Percentiles rank a stretch among this genome's conserved stretches.
Evolutionary conservation across 495 filamentous ascomycete genomes (phyloP).

Genomic region (Lasiosphaeris hirsuta): DNA sequence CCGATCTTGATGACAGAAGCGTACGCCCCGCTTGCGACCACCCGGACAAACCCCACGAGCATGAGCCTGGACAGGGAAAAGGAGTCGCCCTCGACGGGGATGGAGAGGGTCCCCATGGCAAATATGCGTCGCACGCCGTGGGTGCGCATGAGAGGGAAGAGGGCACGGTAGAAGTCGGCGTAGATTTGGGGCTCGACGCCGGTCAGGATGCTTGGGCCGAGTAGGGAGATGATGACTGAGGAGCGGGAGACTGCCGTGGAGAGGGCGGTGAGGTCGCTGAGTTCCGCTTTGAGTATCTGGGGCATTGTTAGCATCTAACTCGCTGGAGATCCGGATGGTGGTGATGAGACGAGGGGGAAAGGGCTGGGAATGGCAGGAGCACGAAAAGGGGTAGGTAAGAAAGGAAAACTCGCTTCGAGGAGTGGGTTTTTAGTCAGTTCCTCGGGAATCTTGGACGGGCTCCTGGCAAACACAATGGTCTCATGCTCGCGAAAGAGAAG

Average conservation of each 20-base stretch:
- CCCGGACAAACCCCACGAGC: constrained; percentile 1
- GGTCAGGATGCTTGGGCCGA: constrained; percentile 13
- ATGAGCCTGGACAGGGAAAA: background rate
- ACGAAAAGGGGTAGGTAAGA: background rate
- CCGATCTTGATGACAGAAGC: constrained; percentile 4
- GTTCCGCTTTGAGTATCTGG: constrained; percentile 17
- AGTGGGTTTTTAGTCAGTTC: constrained; percentile 13
- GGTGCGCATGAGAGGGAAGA: constrained; percentile 14
- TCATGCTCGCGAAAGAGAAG: constrained; percentile 15
- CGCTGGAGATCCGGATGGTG: background rate
- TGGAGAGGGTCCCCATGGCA: constrained; percentile 17
- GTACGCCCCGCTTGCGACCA: constrained; percentile 3
- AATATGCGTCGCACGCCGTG: constrained; percentile 19
- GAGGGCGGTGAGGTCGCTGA: constrained; percentile 8
- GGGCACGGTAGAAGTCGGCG: constrained; percentile 10
- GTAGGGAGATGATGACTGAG: constrained; percentile 17
- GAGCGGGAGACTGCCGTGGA: constrained; percentile 7
- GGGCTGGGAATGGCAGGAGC: background rate
- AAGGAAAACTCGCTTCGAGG: constrained; percentile 14
- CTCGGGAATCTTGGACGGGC: constrained; percentile 19
- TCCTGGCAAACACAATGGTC: constrained; percentile 17
- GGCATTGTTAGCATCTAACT: background rate
- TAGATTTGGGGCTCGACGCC: background rate
- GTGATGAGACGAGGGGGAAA: background rate
- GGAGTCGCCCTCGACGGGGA: background rate